These are phyloP conservation scores for Dactylellina cionopaga DNA, from an alignment of 2,329 filamentous ascomycete genomes.

Conservation along the genomic window DNA sequence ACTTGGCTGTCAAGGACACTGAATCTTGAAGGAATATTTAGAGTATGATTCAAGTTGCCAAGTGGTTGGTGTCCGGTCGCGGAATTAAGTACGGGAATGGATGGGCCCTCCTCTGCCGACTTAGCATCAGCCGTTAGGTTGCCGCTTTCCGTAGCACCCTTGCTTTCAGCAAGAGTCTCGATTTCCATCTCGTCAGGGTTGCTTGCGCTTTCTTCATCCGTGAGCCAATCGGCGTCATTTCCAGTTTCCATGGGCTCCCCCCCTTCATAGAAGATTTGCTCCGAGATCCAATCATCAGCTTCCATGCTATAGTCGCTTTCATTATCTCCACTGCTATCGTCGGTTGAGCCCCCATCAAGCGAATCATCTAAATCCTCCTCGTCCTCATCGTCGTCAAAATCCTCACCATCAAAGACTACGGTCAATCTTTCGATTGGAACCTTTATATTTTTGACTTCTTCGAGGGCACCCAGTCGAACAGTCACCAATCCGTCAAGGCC, in stretches of 20 bases:
- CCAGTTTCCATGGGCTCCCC: constrained; percentile 62
- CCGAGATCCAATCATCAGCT: constrained; percentile 57
- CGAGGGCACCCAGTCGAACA: constrained; percentile 66
- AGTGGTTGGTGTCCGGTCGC: not conserved
- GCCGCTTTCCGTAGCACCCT: not conserved
- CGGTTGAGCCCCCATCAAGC: constrained; percentile 56
- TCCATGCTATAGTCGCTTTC: constrained; percentile 58
- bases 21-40: constrained; percentile 60
- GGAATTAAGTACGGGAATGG: not conserved
- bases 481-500: constrained; percentile 66
- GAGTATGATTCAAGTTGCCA: constrained; percentile 1
- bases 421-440: constrained; percentile 65
- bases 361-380: constrained; percentile 25
- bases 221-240: constrained; percentile 62
- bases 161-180: constrained; percentile 12
- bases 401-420: constrained; percentile 61
- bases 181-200: constrained; percentile 38
- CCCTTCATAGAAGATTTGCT: constrained; percentile 63
- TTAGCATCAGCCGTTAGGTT: not conserved
- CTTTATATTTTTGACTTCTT: constrained; percentile 65
- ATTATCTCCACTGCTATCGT: constrained; percentile 56
- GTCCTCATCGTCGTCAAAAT: constrained; percentile 61
- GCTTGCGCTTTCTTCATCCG: constrained; percentile 62
- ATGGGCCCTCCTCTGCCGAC: not conserved
- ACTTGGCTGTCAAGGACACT: constrained; percentile 62